Conservation (phyloP, 2,329 filamentous ascomycete genomes). For the Cladophialophora psammophila region DNA sequence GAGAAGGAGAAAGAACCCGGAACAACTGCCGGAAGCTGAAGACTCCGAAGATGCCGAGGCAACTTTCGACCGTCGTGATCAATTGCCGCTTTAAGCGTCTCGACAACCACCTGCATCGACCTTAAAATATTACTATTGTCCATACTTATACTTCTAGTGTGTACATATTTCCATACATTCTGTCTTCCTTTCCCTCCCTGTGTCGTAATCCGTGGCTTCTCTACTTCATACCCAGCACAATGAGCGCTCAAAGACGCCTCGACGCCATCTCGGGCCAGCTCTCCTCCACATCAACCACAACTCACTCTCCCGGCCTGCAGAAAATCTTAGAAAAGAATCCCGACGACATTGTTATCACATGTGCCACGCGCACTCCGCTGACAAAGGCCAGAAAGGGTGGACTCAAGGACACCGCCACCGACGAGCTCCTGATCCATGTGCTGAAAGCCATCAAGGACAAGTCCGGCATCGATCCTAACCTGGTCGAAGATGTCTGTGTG, state of each 20-base stretch:
- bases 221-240: conserved; percentile 5
- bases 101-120: background rate
- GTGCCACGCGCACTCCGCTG: conserved; percentile 86
- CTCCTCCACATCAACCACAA: conserved; percentile 25
- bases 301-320: conserved; percentile 57
- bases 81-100: conserved; percentile 3
- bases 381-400: conserved; percentile 92
- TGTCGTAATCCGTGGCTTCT: background rate
- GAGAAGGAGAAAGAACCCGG: background rate
- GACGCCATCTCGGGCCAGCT: conserved; percentile 35
- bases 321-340: conserved; percentile 64
- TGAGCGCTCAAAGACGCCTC: conserved; percentile 34
- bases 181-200: background rate
- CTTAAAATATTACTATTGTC: background rate
- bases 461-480: conserved; percentile 83
- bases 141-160: background rate
- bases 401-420: conserved; percentile 91
- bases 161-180: background rate
- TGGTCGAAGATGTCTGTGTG: conserved; percentile 92
- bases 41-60: conserved; percentile 10
- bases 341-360: conserved; percentile 85
- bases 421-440: conserved; percentile 83
- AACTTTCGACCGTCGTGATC: background rate
- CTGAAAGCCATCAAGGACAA: conserved; percentile 82
- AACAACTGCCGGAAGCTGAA: conserved; percentile 15